phyloP scores from a whole-genome alignment of 2,329 filamentous ascomycete genomes.

The Cladophialophora carrionii region DNA sequence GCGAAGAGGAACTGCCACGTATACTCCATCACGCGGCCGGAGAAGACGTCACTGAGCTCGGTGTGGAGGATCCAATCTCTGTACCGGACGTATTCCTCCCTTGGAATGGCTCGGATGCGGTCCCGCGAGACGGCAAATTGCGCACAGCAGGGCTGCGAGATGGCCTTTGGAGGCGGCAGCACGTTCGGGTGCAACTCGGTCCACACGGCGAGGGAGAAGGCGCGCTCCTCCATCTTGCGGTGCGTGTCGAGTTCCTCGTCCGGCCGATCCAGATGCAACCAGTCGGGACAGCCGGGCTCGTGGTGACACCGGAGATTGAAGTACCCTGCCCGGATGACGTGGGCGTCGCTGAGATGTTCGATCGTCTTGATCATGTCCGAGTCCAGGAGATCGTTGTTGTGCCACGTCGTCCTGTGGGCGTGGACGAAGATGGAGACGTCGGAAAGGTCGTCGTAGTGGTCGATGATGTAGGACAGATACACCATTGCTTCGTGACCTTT shows the following conservation, averaged over 20 bases:
- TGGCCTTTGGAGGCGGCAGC: constrained; percentile 51
- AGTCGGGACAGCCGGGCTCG: constrained; percentile 63
- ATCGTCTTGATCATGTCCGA: constrained; percentile 57
- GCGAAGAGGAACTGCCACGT: constrained; percentile 67
- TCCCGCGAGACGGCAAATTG: constrained; percentile 66
- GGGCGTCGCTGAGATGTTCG: constrained; percentile 54
- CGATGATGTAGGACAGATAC: constrained; percentile 66
- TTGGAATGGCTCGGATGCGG: constrained; percentile 58
- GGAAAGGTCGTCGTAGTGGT: constrained; percentile 62
- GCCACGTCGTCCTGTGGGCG: constrained; percentile 60
- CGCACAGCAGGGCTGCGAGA: constrained; percentile 66
- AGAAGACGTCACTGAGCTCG: constrained; percentile 58
- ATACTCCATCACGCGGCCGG: constrained; percentile 66
- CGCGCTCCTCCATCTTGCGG: constrained; percentile 53
- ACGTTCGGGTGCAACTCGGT: constrained; percentile 44
- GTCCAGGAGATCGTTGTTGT: constrained; percentile 60
- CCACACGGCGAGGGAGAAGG: constrained; percentile 52
- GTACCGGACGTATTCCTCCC: constrained; percentile 60
- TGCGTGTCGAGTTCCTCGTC: constrained; percentile 45
- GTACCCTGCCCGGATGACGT: constrained; percentile 59
- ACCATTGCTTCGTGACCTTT: constrained; percentile 66
- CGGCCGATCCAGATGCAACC: constrained; percentile 55
- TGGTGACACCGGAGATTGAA: constrained; percentile 64
- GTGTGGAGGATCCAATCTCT: constrained; percentile 65
- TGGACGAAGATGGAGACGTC: constrained; percentile 66